Percentiles rank a stretch among this genome's conserved stretches.
Conservation (phyloP, 2,329 filamentous ascomycete species). For the Colletotrichum sp. region DNA sequence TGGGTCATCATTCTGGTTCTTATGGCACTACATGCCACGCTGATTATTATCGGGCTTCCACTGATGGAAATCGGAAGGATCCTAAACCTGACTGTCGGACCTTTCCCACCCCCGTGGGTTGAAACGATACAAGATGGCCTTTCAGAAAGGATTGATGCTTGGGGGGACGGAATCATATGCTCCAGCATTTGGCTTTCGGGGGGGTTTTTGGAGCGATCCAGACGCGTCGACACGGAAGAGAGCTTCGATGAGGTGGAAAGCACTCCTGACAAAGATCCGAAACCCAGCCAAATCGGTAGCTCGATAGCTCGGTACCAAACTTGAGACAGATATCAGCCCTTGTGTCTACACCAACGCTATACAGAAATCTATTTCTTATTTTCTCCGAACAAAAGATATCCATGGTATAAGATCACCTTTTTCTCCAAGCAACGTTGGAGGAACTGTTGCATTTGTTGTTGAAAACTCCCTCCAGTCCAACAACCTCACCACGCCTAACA, state of each 20-base stretch:
- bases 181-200: background rate
- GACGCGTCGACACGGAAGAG: background rate
- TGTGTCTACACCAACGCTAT: background rate
- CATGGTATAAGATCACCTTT: accelerated
- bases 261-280: background rate
- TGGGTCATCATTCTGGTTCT: background rate
- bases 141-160: background rate
- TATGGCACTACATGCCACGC: background rate
- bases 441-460: background rate
- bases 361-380: accelerated
- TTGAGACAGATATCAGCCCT: background rate
- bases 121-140: background rate
- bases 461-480: background rate
- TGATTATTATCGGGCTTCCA: background rate
- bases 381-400: accelerated
- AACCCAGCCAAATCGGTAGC: background rate
- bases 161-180: background rate
- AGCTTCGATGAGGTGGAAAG: background rate
- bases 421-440: background rate
- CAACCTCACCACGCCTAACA: background rate
- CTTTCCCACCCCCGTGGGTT: background rate
- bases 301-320: background rate
- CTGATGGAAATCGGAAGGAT: background rate
- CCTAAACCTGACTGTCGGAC: background rate
- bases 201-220: background rate